Percentiles rank a stretch among this genome's conserved stretches.
These are phyloP conservation scores for Penicillium digitatum DNA, from an alignment of 2,329 filamentous ascomycete species.

Conservation along the genomic window DNA sequence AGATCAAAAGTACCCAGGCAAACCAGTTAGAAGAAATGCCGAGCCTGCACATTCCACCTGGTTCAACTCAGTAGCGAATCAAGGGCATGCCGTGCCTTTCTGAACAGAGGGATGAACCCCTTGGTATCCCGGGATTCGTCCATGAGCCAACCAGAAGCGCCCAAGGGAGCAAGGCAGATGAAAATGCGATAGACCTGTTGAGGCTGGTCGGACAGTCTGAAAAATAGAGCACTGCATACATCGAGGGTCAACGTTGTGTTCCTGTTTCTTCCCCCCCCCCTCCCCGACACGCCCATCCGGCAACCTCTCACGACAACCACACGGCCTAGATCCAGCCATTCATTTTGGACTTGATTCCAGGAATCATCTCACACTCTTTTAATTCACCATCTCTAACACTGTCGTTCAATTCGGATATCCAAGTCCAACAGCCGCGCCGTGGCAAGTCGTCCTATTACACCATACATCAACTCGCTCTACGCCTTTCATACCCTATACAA, in stretches of 20 bases:
- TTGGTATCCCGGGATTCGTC: conserved; percentile 3
- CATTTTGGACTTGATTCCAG: conserved; percentile 5
- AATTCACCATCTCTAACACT: too few relatives aligned
- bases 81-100: neutral
- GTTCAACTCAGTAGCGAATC: neutral
- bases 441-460: neutral
- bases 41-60: conserved; percentile 6
- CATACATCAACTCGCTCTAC: neutral
- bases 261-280: neutral
- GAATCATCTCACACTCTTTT: neutral
- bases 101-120: conserved; percentile 5
- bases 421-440: neutral
- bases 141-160: neutral
- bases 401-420: conserved; percentile 1
- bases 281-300: conserved; percentile 1
- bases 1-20: neutral
- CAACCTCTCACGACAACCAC: neutral
- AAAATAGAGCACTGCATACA: neutral
- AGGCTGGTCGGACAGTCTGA: neutral
- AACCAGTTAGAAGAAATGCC: neutral
- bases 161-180: conserved; percentile 3
- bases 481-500: neutral
- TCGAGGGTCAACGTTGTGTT: neutral
- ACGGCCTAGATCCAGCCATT: conserved; percentile 17
- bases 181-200: neutral